phyloP scores from a whole-genome alignment of 2,329 filamentous ascomycete genomes.

The Fusarium subtropicale region DNA sequence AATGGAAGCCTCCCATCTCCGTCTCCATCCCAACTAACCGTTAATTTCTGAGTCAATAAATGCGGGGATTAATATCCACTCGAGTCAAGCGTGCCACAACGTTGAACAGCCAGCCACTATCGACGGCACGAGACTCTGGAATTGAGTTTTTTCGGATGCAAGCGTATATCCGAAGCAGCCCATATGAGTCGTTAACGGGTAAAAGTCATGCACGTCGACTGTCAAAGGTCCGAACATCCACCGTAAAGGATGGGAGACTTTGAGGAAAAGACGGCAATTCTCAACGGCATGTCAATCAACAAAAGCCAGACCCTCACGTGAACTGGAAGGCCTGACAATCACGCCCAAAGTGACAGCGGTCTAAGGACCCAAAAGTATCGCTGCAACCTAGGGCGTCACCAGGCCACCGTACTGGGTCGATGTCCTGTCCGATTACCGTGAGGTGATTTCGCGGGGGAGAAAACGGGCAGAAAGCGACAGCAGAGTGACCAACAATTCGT shows the following conservation, averaged over 20 bases:
- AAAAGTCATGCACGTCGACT: conserved; percentile 3
- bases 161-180: conserved; percentile 11
- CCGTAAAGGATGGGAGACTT: background rate
- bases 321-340: background rate
- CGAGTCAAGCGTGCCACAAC: conserved; percentile 19
- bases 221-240: conserved; percentile 8
- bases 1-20: background rate
- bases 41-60: conserved; percentile 18
- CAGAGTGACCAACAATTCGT: conserved; percentile 5
- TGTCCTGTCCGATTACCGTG: background rate
- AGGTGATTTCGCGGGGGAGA: conserved; percentile 13
- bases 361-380: background rate
- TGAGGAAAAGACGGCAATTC: conserved; percentile 6
- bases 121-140: conserved; percentile 3
- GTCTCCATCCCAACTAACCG: background rate
- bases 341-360: background rate
- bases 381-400: conserved; percentile 21
- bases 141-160: conserved; percentile 20
- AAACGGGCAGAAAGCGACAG: background rate
- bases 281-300: conserved; percentile 2
- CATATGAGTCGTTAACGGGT: background rate
- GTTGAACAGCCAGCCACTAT: background rate
- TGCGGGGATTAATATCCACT: background rate
- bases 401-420: conserved; percentile 27
- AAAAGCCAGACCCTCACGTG: background rate